phyloP scores from a whole-genome alignment of 169 alveolate species.

The Plasmodium ovale region DNA sequence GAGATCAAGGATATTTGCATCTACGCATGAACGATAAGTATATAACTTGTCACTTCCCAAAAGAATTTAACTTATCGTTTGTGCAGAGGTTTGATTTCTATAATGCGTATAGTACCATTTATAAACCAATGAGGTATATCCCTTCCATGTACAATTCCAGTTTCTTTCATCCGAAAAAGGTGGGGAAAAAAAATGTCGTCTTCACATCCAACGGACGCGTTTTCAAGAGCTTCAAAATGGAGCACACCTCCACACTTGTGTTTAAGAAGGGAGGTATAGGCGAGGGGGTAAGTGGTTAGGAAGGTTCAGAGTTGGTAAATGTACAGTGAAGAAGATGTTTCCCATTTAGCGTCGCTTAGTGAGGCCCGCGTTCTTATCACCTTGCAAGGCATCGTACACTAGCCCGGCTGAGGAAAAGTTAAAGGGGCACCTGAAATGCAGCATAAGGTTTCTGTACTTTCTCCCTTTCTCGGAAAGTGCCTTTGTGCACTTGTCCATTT shows the following conservation, averaged over 20 bases:
- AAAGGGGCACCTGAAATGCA: constrained; percentile 43
- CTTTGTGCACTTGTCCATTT: constrained; percentile 53
- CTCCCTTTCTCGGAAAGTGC: constrained; percentile 24
- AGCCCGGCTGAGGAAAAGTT: constrained; percentile 48
- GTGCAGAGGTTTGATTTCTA: constrained; percentile 26
- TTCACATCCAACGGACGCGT: constrained; percentile 44
- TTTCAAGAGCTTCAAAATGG: constrained; percentile 56
- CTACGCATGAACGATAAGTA: constrained; percentile 43
- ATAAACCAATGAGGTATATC: constrained; percentile 23
- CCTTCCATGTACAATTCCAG: constrained; percentile 31
- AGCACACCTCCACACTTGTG: constrained; percentile 44
- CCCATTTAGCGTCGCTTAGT: constrained; percentile 1
- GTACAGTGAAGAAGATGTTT: not conserved
- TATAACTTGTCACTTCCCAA: constrained; percentile 34
- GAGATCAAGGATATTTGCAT: constrained; percentile 40
- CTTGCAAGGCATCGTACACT: constrained; percentile 39
- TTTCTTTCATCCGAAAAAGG: not conserved
- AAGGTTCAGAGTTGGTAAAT: not conserved
- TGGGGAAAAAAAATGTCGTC: constrained; percentile 23
- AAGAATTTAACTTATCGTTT: constrained; percentile 2
- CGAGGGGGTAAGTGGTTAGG: not conserved
- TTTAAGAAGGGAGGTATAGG: constrained; percentile 5
- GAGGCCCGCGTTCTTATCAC: constrained; percentile 13
- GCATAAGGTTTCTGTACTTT: constrained; percentile 38
- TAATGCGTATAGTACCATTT: constrained; percentile 14